phyloP scores from a whole-genome alignment of 805 yeast species.

The Cyberlindnera mississippiensis region DNA sequence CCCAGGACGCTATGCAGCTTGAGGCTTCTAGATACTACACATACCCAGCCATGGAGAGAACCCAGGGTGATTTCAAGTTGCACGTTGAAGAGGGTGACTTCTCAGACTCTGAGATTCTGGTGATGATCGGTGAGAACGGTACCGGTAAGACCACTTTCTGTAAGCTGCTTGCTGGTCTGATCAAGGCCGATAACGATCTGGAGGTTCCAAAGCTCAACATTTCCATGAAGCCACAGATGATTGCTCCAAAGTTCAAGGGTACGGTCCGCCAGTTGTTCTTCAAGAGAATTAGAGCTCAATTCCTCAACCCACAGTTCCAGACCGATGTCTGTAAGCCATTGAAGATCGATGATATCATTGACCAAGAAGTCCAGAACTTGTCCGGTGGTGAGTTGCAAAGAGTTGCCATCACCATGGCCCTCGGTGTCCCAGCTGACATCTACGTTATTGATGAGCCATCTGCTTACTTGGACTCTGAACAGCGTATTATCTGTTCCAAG shows the following conservation, averaged over 20 bases:
- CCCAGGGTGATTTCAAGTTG: conserved; percentile 94
- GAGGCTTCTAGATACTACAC: conserved; percentile 76
- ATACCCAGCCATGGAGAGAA: conserved; percentile 82
- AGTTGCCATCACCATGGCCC: conserved; percentile 93
- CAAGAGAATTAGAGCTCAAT: conserved; percentile 92
- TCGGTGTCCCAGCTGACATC: conserved; percentile 94
- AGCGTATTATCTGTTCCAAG: conserved; percentile 98
- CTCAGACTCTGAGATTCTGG: conserved; percentile 93
- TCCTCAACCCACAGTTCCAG: conserved; percentile 95
- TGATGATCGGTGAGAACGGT: conserved; percentile 99
- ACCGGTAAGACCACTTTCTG: conserved; percentile 99
- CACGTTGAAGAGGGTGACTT: conserved; percentile 82
- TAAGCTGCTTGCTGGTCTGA: conserved; percentile 89
- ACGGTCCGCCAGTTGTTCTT: conserved; percentile 96
- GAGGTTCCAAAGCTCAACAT: conserved; percentile 86
- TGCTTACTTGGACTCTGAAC: conserved; percentile 98
- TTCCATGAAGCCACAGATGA: conserved; percentile 98
- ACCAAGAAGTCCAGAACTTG: conserved; percentile 94
- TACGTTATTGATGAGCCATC: conserved; percentile 98
- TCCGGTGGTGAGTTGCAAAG: conserved; percentile 99
- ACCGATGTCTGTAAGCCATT: conserved; percentile 97
- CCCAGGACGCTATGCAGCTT: conserved; percentile 67
- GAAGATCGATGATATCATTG: conserved; percentile 88
- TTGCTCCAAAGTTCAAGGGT: conserved; percentile 98
- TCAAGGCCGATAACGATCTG: conserved; percentile 77